Evolutionary conservation across 495 filamentous ascomycete species (phyloP).

Genomic region (Aspergillus hancockii): DNA sequence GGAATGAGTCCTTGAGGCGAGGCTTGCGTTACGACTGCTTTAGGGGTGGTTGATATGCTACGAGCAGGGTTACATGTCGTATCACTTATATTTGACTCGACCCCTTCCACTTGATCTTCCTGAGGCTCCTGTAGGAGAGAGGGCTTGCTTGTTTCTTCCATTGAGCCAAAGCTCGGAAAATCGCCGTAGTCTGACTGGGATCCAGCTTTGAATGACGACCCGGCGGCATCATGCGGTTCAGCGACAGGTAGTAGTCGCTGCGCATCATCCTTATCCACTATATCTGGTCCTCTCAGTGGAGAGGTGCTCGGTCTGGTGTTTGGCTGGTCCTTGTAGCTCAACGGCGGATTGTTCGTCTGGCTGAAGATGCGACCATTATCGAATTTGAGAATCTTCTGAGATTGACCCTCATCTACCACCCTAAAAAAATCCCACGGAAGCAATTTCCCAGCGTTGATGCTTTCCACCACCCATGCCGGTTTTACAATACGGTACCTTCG

Average conservation of each 20-base stretch:
- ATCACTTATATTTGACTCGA: background rate
- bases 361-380: constrained; percentile 68
- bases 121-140: background rate
- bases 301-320: constrained; percentile 75
- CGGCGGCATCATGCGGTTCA: background rate
- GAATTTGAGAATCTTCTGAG: constrained; percentile 78
- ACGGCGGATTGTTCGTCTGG: constrained; percentile 55
- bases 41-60: constrained; percentile 2
- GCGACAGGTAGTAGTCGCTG: background rate
- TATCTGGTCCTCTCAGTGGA: constrained; percentile 51
- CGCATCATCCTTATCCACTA: background rate
- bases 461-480: constrained; percentile 94
- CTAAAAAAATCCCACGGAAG: constrained; percentile 84
- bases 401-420: constrained; percentile 74
- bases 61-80: background rate
- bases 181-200: constrained; percentile 48
- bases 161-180: constrained; percentile 41
- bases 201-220: constrained; percentile 3
- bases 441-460: constrained; percentile 74
- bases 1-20: constrained; percentile 15
- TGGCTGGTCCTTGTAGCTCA: constrained; percentile 74
- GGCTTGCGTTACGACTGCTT: background rate
- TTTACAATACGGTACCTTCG: constrained; percentile 85
- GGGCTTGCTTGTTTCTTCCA: constrained; percentile 20
- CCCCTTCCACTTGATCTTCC: background rate